Evolutionary conservation across 202 grass and related monocot species (phyloP), one percentile per base, ranked within the genome.

Genomic region (Eragrostis tef): DNA sequence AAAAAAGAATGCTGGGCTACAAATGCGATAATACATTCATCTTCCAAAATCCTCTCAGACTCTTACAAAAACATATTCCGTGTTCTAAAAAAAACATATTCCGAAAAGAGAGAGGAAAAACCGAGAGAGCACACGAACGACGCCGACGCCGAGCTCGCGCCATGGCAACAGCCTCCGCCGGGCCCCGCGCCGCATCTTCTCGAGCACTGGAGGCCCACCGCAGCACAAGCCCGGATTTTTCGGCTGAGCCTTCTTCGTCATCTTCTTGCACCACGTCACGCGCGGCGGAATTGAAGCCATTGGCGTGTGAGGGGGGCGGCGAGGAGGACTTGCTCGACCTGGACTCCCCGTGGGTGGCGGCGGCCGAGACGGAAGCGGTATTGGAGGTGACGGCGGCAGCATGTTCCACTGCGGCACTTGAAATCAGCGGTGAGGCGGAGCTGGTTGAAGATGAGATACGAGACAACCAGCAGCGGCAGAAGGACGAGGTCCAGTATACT

Each of bases 381-480:
- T 3, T 78, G 81, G 57, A 52, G 41, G 65, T 24, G 17, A 65
- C 49, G 41, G 47, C 24, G 69, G 62, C 54, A 43, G 36, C 19
- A 24, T 49, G 2, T n/a, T 26, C 69, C 21, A 43, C 74, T 6
- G 71, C 43, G 34, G 75, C 61, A 15, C 63, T 76, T 29, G 2
- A 34, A 57, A 52, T 77, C 27, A 44, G 42, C 7, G 13, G 24
- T n/a, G 54, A 70, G 42, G 56, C 58, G 12, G 27, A n/a, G 42
- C 49, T 24, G 20, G 31, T 21, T 7, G 58, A 50, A 41, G 85
- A 90, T 21, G 86, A 72, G 57, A 62, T 79, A 9, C 34, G 89
- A 19, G 53, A 70, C 42, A 87, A 87, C 85, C 73, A 82, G 79
- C 75, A 87, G 47, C 27, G 85, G n/a, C 70, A 90, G 47, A 76